Evolutionary conservation across 371 early-diverging fungal genomes (phyloP), one percentile per base, ranked within the genome.

Genomic region (Mortierella sp.): DNA sequence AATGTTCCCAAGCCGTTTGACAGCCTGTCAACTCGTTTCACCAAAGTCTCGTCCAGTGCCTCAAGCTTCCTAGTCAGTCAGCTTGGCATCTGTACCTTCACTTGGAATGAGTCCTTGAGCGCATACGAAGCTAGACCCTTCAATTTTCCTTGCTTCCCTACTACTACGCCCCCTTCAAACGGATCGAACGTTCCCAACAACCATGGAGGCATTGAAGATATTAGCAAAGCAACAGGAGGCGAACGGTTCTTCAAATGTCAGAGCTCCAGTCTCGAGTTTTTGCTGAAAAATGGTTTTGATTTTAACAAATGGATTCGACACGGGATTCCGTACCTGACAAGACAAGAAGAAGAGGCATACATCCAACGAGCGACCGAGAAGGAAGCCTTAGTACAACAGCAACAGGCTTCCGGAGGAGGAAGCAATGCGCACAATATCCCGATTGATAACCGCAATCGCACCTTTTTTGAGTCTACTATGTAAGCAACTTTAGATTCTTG

Each of bases 131-230:
- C 91, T 0, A 71, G 81, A 26, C 86, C 94, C 16, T 93, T 92
- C 84, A 93, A 92, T 71, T 90, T 92, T 58, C 91, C 90, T 60
- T 85, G 92, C 21, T 93, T 92, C 60, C 93, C 93, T 7, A 74
- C 80, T 9, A 80, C 86, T 14, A 83, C 84, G 12, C 37, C 37
- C 9, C 37, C 37, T 5, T 37, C 37, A 37, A 37, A 37, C 37
- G 37, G 37, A 37, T 9, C 37, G 37, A 37, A 37, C 37, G 3
- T 37, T 37, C 37, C 37, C 37, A 37, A 37, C 37, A 37, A 37
- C 37, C 74, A 73, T 46, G 71, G 82, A n/a, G 68, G 65, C 19
- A 69, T 86, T 29, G 37, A 37, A 37, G 75, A 75, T 15, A 70
- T 66, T 1, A 63, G 59, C 30, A 75, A 70, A 51, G 58, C 75